Base-by-base conservation (phyloP, 2,329 filamentous ascomycete species). In the Cercospora janseana region DNA sequence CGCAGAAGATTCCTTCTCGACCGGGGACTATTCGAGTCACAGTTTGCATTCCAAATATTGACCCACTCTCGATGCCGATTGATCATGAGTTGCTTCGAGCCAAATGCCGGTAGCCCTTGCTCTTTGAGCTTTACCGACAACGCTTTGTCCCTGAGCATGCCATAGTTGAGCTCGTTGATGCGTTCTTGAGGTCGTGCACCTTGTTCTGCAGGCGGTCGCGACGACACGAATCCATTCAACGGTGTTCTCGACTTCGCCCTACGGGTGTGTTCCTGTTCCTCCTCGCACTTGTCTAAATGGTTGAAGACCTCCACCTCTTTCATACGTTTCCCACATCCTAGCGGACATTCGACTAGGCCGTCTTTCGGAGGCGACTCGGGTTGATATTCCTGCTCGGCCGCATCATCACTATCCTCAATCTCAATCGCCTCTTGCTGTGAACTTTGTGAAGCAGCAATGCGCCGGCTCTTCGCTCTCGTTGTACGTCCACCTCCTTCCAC, bases 21-120 rank as follows among this genome's bases (percentile, higher is more conserved):
- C 65, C 86, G 87, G 0, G 89, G 89, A 1, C 75, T 74, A 27
- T 79, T 80, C 2, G 91, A 86, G 69, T 98, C 93, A 70, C 90
- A 95, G 66, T 98, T 98, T 8, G 94, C 88, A 68, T 98, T 98
- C 86, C 89, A 96, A 13, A 98, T 72, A 28, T 93, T 96, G 44
- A 93, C 79, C 91, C 91, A 98, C 69, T 98, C 93, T 18, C 81
- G 88, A 63, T 97, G 91, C 13, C 94, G 81, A 58, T 79, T 80
- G 66, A 92, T 86, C 46, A 97, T 75, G 1, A 91, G 75, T 37
- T 78, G 73, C 37, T 85, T 85, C 0, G 78, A 70, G 1, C 93
- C 93, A 52, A 73, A 76, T 7, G 77, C 79, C 0, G 88, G 85
- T 49, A 97, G 83, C 1, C 91, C 89, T 1, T 93, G 75, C 2